Base-by-base conservation (phyloP, 2,329 filamentous ascomycete species). In the Ceratocystis albifundus region DNA sequence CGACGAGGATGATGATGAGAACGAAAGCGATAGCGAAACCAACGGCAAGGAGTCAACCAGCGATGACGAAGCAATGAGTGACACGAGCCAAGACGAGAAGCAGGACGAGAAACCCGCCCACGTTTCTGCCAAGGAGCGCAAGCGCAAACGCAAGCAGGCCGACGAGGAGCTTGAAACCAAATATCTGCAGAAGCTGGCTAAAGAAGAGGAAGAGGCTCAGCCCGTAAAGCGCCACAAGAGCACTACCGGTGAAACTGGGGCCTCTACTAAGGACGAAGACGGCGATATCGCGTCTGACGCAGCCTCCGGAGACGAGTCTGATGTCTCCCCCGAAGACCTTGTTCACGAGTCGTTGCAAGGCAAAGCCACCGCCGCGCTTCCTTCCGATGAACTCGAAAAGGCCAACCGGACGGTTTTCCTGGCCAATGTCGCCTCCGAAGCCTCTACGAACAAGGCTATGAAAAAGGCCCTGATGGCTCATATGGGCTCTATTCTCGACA, bases 381-480 rank as follows among this genome's bases (percentile, higher is more conserved):
- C 48, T 20, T 55, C 46, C 25, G 46, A 55, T 22, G 89, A 95
- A 70, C 72, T 95, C 1, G 89, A 95, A 67, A 96, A 96, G 78
- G 89, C 93, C 7, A 84, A 84, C 67, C 88, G 94, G 66, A 99
- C 94, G 5, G 85, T 97, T 53, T 99, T 97, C 77, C 79, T 99
- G 12, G 88, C 89, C 72, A 99, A 99, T 72, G 90, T 99, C 59
- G 91, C 91, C 15, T 87, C 83, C 25, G 80, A 87, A 64, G 90
- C 90, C 53, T 90, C 97, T 72, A 88, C 85, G 62, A 91, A 88
- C 32, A 95, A 95, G 73, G 77, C 85, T 1, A 87, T 86, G 44
- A 91, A 90, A 77, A 95, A 90, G 78, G 82, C 82, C 2, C 82
- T 96, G 36, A 78, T 90, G 70, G 79, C 82, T 53, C 90, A 96